A percentile compares a stretch with the other conserved stretches of the same genome.
phyloP scores from a whole-genome alignment of 2,329 filamentous ascomycete species.

The Coniochaeta sp. region DNA sequence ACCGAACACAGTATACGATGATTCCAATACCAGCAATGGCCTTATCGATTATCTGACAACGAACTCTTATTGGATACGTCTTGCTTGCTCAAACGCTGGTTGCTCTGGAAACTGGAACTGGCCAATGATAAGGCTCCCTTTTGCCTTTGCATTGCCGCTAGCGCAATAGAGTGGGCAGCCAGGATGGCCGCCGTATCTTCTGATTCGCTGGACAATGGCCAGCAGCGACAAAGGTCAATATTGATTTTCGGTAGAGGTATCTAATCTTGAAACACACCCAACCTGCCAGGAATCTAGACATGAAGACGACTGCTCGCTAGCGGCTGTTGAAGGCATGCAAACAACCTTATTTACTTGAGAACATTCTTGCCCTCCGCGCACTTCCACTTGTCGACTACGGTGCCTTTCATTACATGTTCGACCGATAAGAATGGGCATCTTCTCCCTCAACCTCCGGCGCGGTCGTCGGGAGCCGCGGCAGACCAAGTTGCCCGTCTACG shows the following conservation, averaged over 20 bases:
- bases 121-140: not conserved
- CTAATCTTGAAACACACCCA: too few relatives aligned
- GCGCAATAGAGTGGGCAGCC: too few relatives aligned
- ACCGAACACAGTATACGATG: too few relatives aligned
- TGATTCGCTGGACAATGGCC: too few relatives aligned
- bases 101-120: not conserved
- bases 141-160: too few relatives aligned
- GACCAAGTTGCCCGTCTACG: constrained; percentile 41
- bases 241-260: not conserved
- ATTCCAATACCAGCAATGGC: too few relatives aligned
- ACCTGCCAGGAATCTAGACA: too few relatives aligned
- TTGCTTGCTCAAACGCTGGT: not conserved
- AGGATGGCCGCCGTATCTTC: too few relatives aligned
- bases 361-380: constrained; percentile 9
- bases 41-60: not conserved
- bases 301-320: not conserved
- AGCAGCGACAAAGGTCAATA: not conserved
- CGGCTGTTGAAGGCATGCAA: not conserved
- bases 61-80: not conserved
- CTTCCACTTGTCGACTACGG: constrained; percentile 15
- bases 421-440: constrained; percentile 36
- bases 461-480: constrained; percentile 35
- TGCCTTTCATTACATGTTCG: constrained; percentile 7
- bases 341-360: not conserved
- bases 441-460: constrained; percentile 37